Conservation (phyloP, 169 alveolate species). For the Plasmodium coatneyi region DNA sequence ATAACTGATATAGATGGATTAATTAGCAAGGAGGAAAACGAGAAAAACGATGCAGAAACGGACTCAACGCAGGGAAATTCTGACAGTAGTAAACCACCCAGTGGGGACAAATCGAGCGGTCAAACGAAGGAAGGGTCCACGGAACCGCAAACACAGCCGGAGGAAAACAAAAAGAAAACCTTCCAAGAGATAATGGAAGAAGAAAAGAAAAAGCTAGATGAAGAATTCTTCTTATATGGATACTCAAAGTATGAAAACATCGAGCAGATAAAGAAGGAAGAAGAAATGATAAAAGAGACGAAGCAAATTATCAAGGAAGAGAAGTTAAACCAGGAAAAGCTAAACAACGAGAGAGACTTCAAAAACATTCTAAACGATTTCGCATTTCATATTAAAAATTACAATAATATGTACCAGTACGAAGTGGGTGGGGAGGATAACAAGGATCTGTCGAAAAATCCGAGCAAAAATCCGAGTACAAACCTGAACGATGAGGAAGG, state of each 20-base stretch:
- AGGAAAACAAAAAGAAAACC: constrained; percentile 20
- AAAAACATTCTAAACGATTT: constrained; percentile 56
- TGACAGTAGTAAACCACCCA: not conserved
- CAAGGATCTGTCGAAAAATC: not conserved
- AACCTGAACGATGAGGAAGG: not conserved
- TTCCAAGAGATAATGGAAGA: constrained; percentile 66
- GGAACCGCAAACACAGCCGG: not conserved
- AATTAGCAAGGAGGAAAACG: constrained; percentile 17
- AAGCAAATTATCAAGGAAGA: constrained; percentile 56
- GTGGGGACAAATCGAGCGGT: not conserved
- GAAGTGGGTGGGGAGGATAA: not conserved
- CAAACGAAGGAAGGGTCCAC: not conserved
- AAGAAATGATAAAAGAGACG: constrained; percentile 51
- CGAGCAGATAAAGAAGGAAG: constrained; percentile 67
- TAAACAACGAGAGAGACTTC: constrained; percentile 52
- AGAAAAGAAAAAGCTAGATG: constrained; percentile 74
- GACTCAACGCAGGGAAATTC: not conserved
- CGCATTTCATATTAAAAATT: constrained; percentile 23
- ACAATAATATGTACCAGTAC: constrained; percentile 31
- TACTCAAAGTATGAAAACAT: constrained; percentile 69
- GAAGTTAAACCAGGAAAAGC: constrained; percentile 1
- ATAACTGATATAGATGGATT: constrained; percentile 39
- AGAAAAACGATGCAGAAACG: not conserved
- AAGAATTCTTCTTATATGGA: constrained; percentile 69
- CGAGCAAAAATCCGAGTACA: not conserved